phyloP scores from a whole-genome alignment of 352 stramenopile species.

The Phytopythium boreale region DNA sequence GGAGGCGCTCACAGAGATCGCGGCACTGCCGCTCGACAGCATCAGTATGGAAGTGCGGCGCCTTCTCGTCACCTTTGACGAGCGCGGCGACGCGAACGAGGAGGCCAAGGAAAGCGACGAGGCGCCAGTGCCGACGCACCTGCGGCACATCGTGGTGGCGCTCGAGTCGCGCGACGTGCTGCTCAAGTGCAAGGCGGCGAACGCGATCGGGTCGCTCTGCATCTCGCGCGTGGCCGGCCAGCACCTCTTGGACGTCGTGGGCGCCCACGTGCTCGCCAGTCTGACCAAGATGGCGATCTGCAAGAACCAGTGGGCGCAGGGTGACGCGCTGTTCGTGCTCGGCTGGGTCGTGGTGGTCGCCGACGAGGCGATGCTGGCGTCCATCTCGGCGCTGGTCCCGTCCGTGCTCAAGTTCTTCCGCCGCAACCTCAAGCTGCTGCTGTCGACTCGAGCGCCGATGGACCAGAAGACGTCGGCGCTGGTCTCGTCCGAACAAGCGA shows the following conservation, averaged over 20 bases:
- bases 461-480: slow-evolving; percentile 9
- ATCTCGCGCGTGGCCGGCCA: slow-evolving; percentile 72
- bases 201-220: slow-evolving; percentile 66
- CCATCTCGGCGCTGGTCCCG: slow-evolving; percentile 38
- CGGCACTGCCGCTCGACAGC: slow-evolving; percentile 57
- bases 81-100: neutral
- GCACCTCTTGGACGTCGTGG: slow-evolving; percentile 45
- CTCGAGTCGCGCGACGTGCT: slow-evolving; percentile 59
- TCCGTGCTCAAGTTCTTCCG: slow-evolving; percentile 42
- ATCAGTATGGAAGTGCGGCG: slow-evolving; percentile 73
- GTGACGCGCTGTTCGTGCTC: slow-evolving; percentile 72
- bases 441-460: neutral
- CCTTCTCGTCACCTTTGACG: slow-evolving; percentile 34
- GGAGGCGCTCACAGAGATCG: slow-evolving; percentile 70
- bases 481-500: slow-evolving; percentile 42
- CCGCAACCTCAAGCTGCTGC: slow-evolving; percentile 29
- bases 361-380: slow-evolving; percentile 38
- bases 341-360: slow-evolving; percentile 74
- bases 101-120: neutral
- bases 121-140: neutral
- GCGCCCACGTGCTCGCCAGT: slow-evolving; percentile 27
- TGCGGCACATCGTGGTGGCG: slow-evolving; percentile 11
- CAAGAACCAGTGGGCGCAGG: slow-evolving; percentile 74
- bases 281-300: slow-evolving; percentile 57
- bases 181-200: slow-evolving; percentile 80